These are phyloP conservation scores for Chlamydomonas eustigma DNA, from an alignment of 139 green algal species.

Conservation along the genomic window DNA sequence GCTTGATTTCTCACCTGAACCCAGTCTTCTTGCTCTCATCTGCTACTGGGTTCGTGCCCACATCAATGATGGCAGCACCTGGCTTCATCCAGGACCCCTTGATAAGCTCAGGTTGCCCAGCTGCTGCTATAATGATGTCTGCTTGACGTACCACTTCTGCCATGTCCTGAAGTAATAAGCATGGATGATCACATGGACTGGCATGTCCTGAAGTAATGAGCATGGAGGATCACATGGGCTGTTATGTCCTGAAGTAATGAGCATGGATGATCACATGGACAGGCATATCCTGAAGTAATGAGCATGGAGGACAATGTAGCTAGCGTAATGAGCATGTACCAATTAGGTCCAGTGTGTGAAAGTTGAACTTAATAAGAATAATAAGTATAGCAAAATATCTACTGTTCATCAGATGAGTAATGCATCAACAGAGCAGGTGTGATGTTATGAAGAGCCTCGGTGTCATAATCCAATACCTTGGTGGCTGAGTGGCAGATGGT, in stretches of 20 bases:
- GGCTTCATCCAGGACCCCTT: conserved; percentile 87
- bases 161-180: conserved; percentile 36
- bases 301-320: too few relatives aligned
- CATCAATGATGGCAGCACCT: conserved; percentile 88
- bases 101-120: conserved; percentile 65
- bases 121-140: conserved; percentile 93
- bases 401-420: too few relatives aligned
- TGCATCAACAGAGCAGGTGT: too few relatives aligned
- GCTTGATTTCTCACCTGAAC: conserved; percentile 19
- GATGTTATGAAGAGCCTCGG: too few relatives aligned
- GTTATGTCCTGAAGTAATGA: background rate
- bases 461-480: conserved; percentile 24
- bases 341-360: too few relatives aligned
- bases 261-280: background rate
- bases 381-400: background rate
- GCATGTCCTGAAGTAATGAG: conserved; percentile 17
- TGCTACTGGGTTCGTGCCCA: conserved; percentile 91
- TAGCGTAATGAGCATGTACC: too few relatives aligned
- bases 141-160: conserved; percentile 67
- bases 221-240: background rate
- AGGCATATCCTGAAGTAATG: background rate
- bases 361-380: too few relatives aligned
- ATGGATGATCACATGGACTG: conserved; percentile 13
- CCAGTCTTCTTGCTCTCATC: conserved; percentile 39
- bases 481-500: conserved; percentile 81